A percentile compares a stretch with the other conserved stretches of the same genome.
Evolutionary conservation across 164 flowering plant genomes (phyloP).

Genomic region (Magnolia kwangsiensis): DNA sequence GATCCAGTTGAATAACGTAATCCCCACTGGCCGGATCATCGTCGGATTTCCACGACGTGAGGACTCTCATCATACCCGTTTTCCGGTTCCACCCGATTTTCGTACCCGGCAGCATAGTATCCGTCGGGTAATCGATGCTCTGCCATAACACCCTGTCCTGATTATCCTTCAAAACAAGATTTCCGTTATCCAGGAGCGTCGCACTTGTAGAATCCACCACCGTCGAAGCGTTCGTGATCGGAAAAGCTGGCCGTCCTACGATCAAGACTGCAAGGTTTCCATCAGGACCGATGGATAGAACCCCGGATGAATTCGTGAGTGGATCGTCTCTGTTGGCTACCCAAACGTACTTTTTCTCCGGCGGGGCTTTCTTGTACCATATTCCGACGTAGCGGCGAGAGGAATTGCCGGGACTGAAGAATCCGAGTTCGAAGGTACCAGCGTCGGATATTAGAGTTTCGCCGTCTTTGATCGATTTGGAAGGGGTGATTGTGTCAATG

Average conservation of each 20-base stretch:
- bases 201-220: constrained; percentile 11
- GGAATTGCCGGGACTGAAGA: constrained; percentile 18
- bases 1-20: constrained; percentile 25
- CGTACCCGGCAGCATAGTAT: constrained; percentile 31
- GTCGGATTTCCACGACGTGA: constrained; percentile 31
- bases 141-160: not conserved
- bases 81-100: constrained; percentile 24
- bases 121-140: constrained; percentile 13
- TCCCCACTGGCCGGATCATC: constrained; percentile 46
- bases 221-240: constrained; percentile 21
- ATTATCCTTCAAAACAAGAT: constrained; percentile 33
- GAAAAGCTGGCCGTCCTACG: not conserved
- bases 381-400: constrained; percentile 17
- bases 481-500: constrained; percentile 4
- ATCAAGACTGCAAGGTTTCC: constrained; percentile 23
- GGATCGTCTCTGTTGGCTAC: constrained; percentile 60
- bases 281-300: constrained; percentile 18
- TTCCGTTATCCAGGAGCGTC: constrained; percentile 42
- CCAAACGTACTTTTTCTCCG: constrained; percentile 35
- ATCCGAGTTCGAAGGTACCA: constrained; percentile 13
- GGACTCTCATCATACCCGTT: constrained; percentile 9
- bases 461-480: constrained; percentile 16
- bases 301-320: constrained; percentile 28
- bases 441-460: constrained; percentile 9
- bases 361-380: constrained; percentile 21